Percentiles rank a stretch among this genome's conserved stretches.
phyloP scores from a whole-genome alignment of 1,284 basidiomycete species.

The Tilletia indica region DNA sequence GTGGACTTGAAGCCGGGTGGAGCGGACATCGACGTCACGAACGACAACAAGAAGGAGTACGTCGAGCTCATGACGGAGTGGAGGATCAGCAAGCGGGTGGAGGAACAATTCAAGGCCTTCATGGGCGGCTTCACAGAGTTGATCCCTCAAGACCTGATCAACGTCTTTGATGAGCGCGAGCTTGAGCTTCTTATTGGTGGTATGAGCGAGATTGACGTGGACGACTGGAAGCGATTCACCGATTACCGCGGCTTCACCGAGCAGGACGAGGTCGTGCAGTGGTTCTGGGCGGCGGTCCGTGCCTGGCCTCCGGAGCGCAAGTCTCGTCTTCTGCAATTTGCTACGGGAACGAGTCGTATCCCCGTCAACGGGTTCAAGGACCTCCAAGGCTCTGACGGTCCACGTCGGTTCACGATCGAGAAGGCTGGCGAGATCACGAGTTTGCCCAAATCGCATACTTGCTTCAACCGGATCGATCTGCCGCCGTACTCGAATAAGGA shows the following conservation, averaged over 20 bases:
- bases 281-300: conserved; percentile 99
- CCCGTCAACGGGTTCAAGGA: conserved; percentile 99
- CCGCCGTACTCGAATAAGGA: conserved; percentile 52
- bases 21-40: conserved; percentile 78
- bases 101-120: conserved; percentile 93
- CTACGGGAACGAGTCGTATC: conserved; percentile 92
- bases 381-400: conserved; percentile 93
- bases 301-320: conserved; percentile 96
- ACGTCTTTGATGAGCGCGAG: conserved; percentile 97
- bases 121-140: conserved; percentile 93
- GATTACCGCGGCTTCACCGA: conserved; percentile 63
- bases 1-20: conserved; percentile 88
- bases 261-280: conserved; percentile 75
- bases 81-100: conserved; percentile 84
- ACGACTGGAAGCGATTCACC: conserved; percentile 67
- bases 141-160: conserved; percentile 89
- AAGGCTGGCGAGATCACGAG: conserved; percentile 53
- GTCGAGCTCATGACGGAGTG: conserved; percentile 92
- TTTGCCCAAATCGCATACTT: conserved; percentile 54
- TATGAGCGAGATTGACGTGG: conserved; percentile 92
- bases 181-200: conserved; percentile 89
- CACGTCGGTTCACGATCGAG: conserved; percentile 59
- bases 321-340: conserved; percentile 84
- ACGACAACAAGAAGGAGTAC: conserved; percentile 99
- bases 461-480: conserved; percentile 56